Base-by-base conservation (phyloP, 768 basidiomycete species). In the Tylopilus sp. region DNA sequence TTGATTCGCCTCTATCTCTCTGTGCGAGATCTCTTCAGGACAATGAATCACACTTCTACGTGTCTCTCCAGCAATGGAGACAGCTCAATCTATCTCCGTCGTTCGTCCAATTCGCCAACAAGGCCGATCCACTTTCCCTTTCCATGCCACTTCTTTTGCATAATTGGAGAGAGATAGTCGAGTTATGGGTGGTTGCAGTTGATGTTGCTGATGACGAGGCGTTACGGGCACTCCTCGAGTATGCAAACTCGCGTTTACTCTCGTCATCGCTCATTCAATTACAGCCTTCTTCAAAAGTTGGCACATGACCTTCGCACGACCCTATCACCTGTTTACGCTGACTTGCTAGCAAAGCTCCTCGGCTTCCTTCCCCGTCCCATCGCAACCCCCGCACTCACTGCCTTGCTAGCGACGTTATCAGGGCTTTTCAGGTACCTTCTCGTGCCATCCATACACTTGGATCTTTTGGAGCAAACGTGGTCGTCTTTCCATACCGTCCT, bases 121-220 rank as follows among this genome's bases (percentile, higher is more conserved):
- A 78, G 55, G 82, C 78, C 0, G 78, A 84, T 37, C 67, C 76
- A 1, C 72, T 91, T 34, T 83, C 87, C 6, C 78, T 82, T 3
- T 91, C 88, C 6, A 82, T 94, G 80, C 86, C 91, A 1, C 72
- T 92, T 26, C 78, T 95, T 14, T 74, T 95, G 9, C 88, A 90
- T 61, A 85, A 92, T 67, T 89, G 87, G 83, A 72, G 75, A 57
- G 82, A 86, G 14, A 76, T 95, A 2, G 72, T 86, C 21, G 72
- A 78, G 2, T 58, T 84, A 4, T 93, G 91, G 91, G 64, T 80
- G 19, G 72, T 66, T 11, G 81, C 83, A 0, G 64, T 89, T 29
- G 77, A 78, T 38, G 61, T 58, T 13, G 77, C 86, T 6, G 85
- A 91, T 56, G 84, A 89, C 56, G 89, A 92, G 66, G 87, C 84